phyloP scores from a whole-genome alignment of 2,329 filamentous ascomycete genomes.

The Aspergillus sp. region DNA sequence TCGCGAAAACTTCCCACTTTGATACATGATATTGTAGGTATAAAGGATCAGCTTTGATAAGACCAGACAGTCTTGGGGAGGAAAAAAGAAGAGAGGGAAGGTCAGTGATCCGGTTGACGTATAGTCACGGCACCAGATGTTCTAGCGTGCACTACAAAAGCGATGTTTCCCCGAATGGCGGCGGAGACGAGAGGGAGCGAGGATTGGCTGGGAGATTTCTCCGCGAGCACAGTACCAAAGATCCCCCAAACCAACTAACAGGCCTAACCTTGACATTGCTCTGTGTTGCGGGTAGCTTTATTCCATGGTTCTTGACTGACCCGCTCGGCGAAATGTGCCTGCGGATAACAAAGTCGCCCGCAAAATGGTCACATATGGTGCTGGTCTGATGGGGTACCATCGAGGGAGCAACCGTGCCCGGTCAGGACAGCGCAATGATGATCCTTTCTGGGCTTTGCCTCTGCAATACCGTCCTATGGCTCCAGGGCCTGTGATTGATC shows the following conservation, averaged over 20 bases:
- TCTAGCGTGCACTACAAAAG: neutral
- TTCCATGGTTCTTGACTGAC: neutral
- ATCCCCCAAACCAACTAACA: neutral
- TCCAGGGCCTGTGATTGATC: neutral
- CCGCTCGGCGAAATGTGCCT: neutral
- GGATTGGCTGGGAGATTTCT: conserved; percentile 21
- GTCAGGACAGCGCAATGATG: neutral
- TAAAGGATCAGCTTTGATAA: neutral
- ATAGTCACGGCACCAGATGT: neutral
- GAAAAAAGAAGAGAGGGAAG: neutral
- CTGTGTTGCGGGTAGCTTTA: neutral
- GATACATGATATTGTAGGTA: neutral
- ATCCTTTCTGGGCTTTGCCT: neutral
- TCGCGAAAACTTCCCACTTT: neutral
- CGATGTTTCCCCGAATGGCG: conserved; percentile 3
- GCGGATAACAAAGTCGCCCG: neutral
- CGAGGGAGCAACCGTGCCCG: neutral
- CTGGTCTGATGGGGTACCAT: neutral
- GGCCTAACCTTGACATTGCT: neutral
- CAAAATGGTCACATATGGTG: neutral
- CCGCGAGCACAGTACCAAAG: conserved; percentile 11
- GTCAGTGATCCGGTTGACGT: neutral
- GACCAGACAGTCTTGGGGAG: neutral
- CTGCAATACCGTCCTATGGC: neutral
- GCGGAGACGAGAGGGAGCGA: conserved; percentile 14